Base-by-base conservation (phyloP, 2,329 filamentous ascomycete genomes). In the Cercospora zeae-maydis region DNA sequence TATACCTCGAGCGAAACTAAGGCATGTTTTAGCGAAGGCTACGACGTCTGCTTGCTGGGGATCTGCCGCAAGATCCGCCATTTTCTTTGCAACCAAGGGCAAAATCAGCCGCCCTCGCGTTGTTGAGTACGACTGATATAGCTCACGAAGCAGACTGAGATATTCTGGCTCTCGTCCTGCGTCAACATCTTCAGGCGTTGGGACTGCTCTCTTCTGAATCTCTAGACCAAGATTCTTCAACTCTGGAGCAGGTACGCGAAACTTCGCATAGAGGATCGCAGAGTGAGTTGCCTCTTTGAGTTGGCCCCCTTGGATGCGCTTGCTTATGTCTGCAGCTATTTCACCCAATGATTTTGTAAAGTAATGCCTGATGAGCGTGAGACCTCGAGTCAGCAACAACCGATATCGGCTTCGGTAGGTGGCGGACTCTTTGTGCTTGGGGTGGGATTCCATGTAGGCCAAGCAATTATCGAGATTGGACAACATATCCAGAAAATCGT, bases 331-430 rank as follows among this genome's bases (percentile, higher is more conserved):
- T 51, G 83, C 82, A 56, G 83, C 84, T 51, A 85, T 86, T 65
- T 87, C 87, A 66, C 83, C 84, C 24, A 86, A 79, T n/a, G 81
- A 81, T 66, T 82, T 83, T 63, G 85, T 86, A 70, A 89, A 88
- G 71, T 88, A 84, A 45, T 87, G 86, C 24, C 87, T 84, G 53
- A 89, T 87, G 27, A 89, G 79, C 0, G 86, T 89, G 51, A 89
- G 78, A 16, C 84, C 86, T 64, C 87, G 80, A 1, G 87, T 89
- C 45, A 98, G 83, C 11, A 97, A 83, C 0, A 95, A 83, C 64
- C 91, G 87, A 75, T 98, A 98, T 63, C 92, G 86, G 6, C 93
- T 92, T 47, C 93, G 85, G 75, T 97, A 98, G 1, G 89, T 87
- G 66, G 92, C 88, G 2, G 93, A 88, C 75, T 98, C 93, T 66